Evolutionary conservation across 352 stramenopile species (phyloP).

Genomic region (Pythium scleroteichum): DNA sequence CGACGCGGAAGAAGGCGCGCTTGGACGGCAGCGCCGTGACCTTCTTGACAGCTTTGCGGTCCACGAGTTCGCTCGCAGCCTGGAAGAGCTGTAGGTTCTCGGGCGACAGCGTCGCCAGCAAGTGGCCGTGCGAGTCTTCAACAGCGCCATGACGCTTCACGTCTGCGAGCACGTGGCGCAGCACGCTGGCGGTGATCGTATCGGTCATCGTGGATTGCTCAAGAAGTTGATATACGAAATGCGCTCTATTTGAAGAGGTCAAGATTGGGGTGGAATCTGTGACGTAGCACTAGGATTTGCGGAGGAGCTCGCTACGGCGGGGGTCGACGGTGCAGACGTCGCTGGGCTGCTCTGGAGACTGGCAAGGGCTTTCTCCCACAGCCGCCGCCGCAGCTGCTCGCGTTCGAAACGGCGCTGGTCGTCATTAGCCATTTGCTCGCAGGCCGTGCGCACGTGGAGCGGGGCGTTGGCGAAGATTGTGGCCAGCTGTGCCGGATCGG

Average conservation of each 20-base stretch:
- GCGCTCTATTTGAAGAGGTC: constrained; percentile 13
- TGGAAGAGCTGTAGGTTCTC: constrained; percentile 55
- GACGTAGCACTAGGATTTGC: constrained; percentile 10
- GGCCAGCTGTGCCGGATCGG: constrained; percentile 28
- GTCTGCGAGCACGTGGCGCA: constrained; percentile 43
- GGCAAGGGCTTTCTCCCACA: constrained; percentile 60
- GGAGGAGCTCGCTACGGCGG: constrained; percentile 4
- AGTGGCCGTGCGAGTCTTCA: constrained; percentile 41
- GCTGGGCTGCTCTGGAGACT: constrained; percentile 26
- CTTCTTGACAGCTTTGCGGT: constrained; percentile 45
- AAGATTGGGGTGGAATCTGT: constrained; percentile 15
- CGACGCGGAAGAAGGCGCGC: constrained; percentile 63
- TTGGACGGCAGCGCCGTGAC: constrained; percentile 47
- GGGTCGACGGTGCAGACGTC: constrained; percentile 5
- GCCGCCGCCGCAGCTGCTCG: constrained; percentile 53
- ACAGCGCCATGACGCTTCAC: constrained; percentile 34
- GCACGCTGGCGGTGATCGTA: constrained; percentile 28
- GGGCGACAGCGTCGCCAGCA: constrained; percentile 39
- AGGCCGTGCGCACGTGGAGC: constrained; percentile 34
- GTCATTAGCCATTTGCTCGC: constrained; percentile 44
- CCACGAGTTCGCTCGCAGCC: constrained; percentile 55
- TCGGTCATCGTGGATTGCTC: constrained; percentile 15
- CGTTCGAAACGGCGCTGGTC: constrained; percentile 64
- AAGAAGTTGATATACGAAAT: too few species aligned
- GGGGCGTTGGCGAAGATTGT: constrained; percentile 33